Base-by-base conservation (phyloP, 805 yeast genomes). In the Kazachstania africana region DNA sequence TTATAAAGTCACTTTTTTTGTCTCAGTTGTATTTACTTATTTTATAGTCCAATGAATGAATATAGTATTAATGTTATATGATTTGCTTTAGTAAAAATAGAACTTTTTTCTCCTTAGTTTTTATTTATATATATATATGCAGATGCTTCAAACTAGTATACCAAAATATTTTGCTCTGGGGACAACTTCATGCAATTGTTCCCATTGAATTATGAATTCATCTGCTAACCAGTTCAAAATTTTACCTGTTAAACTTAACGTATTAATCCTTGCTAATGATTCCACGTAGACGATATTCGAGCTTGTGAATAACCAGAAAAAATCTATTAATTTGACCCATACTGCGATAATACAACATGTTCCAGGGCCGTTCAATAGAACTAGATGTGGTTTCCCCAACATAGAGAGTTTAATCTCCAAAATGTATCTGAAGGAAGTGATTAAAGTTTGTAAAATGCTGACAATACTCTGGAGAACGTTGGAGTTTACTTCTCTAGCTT, bases 171-270 rank as follows among this genome's bases (percentile, higher is more conserved):
- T 94, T 1, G 83, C 71, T 34, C 82, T 55, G 13, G 63, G 62
- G 45, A n/a, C n/a, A 15, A 38, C 35, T 33, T 53, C 47, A 14
- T 47, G 63, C 34, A 91, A 60, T 17, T 64, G 62, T 17, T 70
- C 71, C 98, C 98, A 91, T 53, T 91, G 98, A 6, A 91, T 97
- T 1, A 91, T 47, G 37, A 91, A 80, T 15, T 87, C 62, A 50
- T 84, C 80, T 4, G 76, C 64, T 4, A 91, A 59, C 3, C 84
- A 84, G 38, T 79, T 62, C 10, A 88, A 49, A 13, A 91, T 51
- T 29, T 57, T 49, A 0, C 97, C 98, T 12, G 87, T 75, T 20
- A 85, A 57, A 47, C 95, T 84, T 32, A 91, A 63, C 3, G 62
- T 58, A 33, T 65, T 29, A 12, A 40, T 40, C 28, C 43, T 32